phyloP scores from a whole-genome alignment of 441 rosid genomes.

The Gossypium lobatum region DNA sequence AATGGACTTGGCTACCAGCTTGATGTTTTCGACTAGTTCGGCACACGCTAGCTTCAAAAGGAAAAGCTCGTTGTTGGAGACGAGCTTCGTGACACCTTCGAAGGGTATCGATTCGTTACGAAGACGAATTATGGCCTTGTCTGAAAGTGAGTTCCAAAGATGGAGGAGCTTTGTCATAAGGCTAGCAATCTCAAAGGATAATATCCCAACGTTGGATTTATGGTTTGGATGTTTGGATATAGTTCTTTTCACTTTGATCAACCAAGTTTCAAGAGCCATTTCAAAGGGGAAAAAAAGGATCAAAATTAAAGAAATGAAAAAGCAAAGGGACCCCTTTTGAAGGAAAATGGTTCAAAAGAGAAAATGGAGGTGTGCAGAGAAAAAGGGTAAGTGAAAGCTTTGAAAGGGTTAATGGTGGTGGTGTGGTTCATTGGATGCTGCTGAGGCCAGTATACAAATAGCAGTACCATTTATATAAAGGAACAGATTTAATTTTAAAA shows the following conservation, averaged over 20 bases:
- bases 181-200: slow-evolving; percentile 72
- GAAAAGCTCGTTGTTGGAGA: neutral
- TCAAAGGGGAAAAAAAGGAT: slow-evolving; percentile 5
- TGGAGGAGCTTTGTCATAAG: slow-evolving; percentile 85
- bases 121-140: slow-evolving; percentile 49
- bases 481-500: neutral
- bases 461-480: slow-evolving; percentile 3
- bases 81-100: slow-evolving; percentile 29
- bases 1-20: slow-evolving; percentile 46
- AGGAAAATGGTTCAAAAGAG: neutral
- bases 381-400: slow-evolving; percentile 23
- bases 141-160: slow-evolving; percentile 71
- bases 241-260: slow-evolving; percentile 61
- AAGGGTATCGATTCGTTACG: slow-evolving; percentile 62
- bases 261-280: slow-evolving; percentile 80
- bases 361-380: slow-evolving; percentile 18
- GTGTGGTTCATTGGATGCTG: slow-evolving; percentile 53
- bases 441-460: slow-evolving; percentile 28
- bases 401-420: slow-evolving; percentile 13
- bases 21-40: slow-evolving; percentile 60
- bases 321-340: neutral
- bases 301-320: neutral
- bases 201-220: slow-evolving; percentile 49
- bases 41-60: slow-evolving; percentile 70
- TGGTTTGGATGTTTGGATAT: slow-evolving; percentile 34